Percentiles rank a stretch among this genome's conserved stretches.
Evolutionary conservation across 805 yeast genomes (phyloP).

Genomic region (Saccharomyces kudriavzevii): DNA sequence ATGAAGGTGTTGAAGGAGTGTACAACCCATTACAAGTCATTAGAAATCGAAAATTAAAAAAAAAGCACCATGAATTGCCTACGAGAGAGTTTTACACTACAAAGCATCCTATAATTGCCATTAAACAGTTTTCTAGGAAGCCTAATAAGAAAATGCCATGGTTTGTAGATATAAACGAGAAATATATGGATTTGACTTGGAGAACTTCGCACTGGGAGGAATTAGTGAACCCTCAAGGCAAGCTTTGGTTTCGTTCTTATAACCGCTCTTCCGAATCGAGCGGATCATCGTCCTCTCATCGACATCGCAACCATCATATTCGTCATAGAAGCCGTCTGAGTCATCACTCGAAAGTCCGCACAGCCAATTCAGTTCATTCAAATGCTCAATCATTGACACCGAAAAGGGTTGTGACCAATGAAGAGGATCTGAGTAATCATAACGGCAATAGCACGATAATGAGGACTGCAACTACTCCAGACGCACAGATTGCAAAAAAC

Average conservation of each 20-base stretch:
- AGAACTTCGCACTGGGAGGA: conserved; percentile 29
- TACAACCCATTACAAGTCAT: conserved; percentile 82
- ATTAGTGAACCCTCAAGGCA: conserved; percentile 23
- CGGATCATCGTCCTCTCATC: neutral
- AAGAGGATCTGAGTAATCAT: neutral
- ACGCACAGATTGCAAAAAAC: neutral
- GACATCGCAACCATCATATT: neutral
- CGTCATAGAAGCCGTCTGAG: neutral
- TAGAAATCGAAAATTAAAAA: conserved; percentile 56
- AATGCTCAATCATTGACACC: neutral
- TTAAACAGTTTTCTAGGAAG: conserved; percentile 44
- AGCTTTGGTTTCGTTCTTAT: conserved; percentile 18
- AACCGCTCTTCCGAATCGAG: neutral
- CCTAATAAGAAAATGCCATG: conserved; percentile 44
- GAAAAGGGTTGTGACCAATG: neutral
- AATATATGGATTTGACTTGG: conserved; percentile 52
- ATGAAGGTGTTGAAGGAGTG: conserved; percentile 52
- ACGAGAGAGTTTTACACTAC: conserved; percentile 39
- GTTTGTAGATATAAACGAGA: conserved; percentile 58
- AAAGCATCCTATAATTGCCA: conserved; percentile 53
- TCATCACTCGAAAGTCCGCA: neutral
- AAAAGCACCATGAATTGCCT: conserved; percentile 37
- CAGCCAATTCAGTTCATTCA: neutral
- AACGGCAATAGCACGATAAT: neutral
- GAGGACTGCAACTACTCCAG: neutral